Evolutionary conservation across 495 filamentous ascomycete genomes (phyloP), one percentile per base, ranked within the genome.

Genomic region (Glutinoglossum americanum): DNA sequence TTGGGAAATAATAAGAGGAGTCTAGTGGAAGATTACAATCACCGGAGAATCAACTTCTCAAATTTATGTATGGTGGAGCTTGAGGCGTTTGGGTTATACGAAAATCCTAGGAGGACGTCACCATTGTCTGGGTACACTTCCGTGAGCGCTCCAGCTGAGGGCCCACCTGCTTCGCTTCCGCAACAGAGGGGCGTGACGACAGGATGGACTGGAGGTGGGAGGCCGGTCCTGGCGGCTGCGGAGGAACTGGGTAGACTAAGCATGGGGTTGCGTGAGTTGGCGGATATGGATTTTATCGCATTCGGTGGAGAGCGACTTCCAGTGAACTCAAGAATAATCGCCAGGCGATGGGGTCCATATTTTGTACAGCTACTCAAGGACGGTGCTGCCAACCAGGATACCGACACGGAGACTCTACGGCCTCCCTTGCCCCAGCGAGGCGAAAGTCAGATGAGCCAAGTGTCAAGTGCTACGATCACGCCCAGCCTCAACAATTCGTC

Each of bases 21-120:
- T 59, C 73, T 97, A n/a, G 90, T 96, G 0, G 93, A 98, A 59
- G 92, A 98, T 64, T 98, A 98, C 63, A 96, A 96, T 60, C 90
- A 98, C 62, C 85, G 92, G 11, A 81, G 93, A 15, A 94, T 97
- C 70, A 98, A 98, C 66, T 98, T 98, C 68, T 85, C 85, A 10
- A 88, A 98, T 65, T 76, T 97, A 3, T 96, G 90, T 66, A 80
- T 95, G 77, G 89, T 98, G 19, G 92, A 97, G 69, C 72, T 98
- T 19, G 92, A 98, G 67, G 89, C 92, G 0, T 98, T 94, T 71
- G 92, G 92, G 0, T 80, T 98, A 4, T 96, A 94, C 66, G 89
- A 97, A 67, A 97, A 96, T 64, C 87, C 92, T 19, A 77, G 87
- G 55, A 80, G 79, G 63, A 76, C 74, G n/a, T 68, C 78, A 21